Conservation (phyloP, 345 rosid genomes). For the Pugionium cornutum region DNA sequence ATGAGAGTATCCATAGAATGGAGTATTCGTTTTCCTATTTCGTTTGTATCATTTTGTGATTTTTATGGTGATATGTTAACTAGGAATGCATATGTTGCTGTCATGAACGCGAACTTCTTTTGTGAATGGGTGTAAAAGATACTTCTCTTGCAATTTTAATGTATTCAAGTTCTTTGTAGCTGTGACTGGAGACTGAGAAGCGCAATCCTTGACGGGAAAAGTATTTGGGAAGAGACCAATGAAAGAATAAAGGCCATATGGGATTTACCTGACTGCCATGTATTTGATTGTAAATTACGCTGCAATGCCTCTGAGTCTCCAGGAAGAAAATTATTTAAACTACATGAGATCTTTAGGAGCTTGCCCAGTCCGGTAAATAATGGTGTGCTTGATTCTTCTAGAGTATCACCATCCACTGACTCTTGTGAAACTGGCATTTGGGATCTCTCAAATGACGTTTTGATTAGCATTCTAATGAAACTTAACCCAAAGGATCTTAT, state of each 20-base stretch:
- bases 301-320: slow-evolving; percentile 52
- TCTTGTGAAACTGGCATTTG: slow-evolving; percentile 59
- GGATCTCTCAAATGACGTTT: slow-evolving; percentile 70
- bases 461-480: slow-evolving; percentile 51
- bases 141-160: slow-evolving; percentile 28
- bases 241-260: slow-evolving; percentile 48
- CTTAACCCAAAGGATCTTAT: slow-evolving; percentile 68
- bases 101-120: slow-evolving; percentile 4
- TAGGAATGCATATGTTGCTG: slow-evolving; percentile 12
- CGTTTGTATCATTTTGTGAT: slow-evolving; percentile 14
- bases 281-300: slow-evolving; percentile 64
- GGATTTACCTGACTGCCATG: slow-evolving; percentile 81
- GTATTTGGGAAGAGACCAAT: slow-evolving; percentile 35
- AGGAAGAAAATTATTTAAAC: slow-evolving; percentile 62
- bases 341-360: slow-evolving; percentile 77
- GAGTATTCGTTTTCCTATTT: neutral
- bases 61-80: slow-evolving; percentile 7
- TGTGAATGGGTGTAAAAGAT: slow-evolving; percentile 5
- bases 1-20: neutral
- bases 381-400: slow-evolving; percentile 47
- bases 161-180: slow-evolving; percentile 54
- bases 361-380: slow-evolving; percentile 56
- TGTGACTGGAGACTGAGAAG: slow-evolving; percentile 82
- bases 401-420: slow-evolving; percentile 48
- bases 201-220: slow-evolving; percentile 45